Evolutionary conservation across 768 basidiomycete genomes (phyloP).

Genomic region (Mycena latifolia): DNA sequence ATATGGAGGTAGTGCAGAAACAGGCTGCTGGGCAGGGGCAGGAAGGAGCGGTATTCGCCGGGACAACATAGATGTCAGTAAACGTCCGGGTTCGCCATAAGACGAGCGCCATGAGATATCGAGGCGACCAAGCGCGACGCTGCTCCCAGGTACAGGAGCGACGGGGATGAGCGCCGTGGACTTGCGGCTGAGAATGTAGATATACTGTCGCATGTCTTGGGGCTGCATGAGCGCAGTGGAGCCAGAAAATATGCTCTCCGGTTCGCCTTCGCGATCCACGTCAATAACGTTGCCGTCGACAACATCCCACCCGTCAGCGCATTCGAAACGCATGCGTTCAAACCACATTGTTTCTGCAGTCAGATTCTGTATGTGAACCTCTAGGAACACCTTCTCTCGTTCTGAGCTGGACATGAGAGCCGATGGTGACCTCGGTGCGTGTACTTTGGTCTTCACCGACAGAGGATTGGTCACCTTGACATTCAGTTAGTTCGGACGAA

Average conservation of each 20-base stretch:
- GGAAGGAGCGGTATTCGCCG: conserved; percentile 76
- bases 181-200: conserved; percentile 81
- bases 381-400: conserved; percentile 89
- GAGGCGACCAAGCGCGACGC: conserved; percentile 86
- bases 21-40: conserved; percentile 59
- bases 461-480: conserved; percentile 91
- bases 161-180: conserved; percentile 57
- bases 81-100: conserved; percentile 87
- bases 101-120: conserved; percentile 92
- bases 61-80: conserved; percentile 91
- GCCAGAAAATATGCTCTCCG: conserved; percentile 66
- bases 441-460: conserved; percentile 95
- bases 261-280: conserved; percentile 38
- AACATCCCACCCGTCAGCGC: conserved; percentile 73
- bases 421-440: conserved; percentile 79
- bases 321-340: conserved; percentile 85
- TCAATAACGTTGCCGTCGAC: conserved; percentile 64
- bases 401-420: conserved; percentile 73
- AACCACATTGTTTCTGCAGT: conserved; percentile 83
- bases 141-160: conserved; percentile 71
- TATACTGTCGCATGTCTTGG: conserved; percentile 88
- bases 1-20: conserved; percentile 82
- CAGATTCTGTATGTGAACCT: conserved; percentile 93
- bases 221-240: conserved; percentile 82
- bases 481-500: conserved; percentile 8